Evolutionary conservation across 1,284 basidiomycete species (phyloP).

Genomic region (Omphalotus olearius): DNA sequence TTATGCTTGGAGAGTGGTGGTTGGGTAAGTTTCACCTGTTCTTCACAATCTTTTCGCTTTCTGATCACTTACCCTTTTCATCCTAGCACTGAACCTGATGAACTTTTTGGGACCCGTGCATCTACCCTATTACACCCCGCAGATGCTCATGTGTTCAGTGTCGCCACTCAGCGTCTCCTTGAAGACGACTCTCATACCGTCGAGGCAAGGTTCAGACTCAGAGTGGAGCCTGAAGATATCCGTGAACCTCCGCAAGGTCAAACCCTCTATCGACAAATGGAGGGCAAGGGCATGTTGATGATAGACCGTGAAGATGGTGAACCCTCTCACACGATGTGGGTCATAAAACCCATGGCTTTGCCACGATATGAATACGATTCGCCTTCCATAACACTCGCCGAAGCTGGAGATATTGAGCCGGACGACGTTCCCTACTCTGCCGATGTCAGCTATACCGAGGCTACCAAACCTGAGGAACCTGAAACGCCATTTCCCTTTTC

Average conservation of each 20-base stretch:
- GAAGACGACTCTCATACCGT: slow-evolving; percentile 94
- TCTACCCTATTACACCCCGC: slow-evolving; percentile 78
- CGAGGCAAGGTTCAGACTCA: slow-evolving; percentile 87
- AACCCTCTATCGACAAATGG: slow-evolving; percentile 82
- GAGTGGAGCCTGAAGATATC: slow-evolving; percentile 61
- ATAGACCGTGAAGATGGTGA: slow-evolving; percentile 83
- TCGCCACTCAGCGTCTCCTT: slow-evolving; percentile 82
- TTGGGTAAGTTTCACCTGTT: slow-evolving; percentile 66
- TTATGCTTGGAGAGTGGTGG: slow-evolving; percentile 89
- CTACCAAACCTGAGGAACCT: slow-evolving; percentile 34
- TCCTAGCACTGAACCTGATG: slow-evolving; percentile 80
- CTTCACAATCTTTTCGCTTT: slow-evolving; percentile 10
- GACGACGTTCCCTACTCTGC: slow-evolving; percentile 14
- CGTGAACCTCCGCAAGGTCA: slow-evolving; percentile 43
- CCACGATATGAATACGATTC: slow-evolving; percentile 62
- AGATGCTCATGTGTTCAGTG: slow-evolving; percentile 85
- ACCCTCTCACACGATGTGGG: slow-evolving; percentile 99
- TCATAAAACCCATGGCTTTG: slow-evolving; percentile 81
- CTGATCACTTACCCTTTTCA: slow-evolving; percentile 11
- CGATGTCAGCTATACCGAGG: slow-evolving; percentile 12
- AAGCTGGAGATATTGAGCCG: slow-evolving; percentile 43
- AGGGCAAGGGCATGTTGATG: slow-evolving; percentile 99
- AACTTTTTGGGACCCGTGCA: slow-evolving; percentile 77
- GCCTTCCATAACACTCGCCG: slow-evolving; percentile 52
- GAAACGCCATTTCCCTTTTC: slow-evolving; percentile 68